Base-by-base conservation (phyloP, 768 basidiomycete species). In the Punctularia strigosozonata region DNA sequence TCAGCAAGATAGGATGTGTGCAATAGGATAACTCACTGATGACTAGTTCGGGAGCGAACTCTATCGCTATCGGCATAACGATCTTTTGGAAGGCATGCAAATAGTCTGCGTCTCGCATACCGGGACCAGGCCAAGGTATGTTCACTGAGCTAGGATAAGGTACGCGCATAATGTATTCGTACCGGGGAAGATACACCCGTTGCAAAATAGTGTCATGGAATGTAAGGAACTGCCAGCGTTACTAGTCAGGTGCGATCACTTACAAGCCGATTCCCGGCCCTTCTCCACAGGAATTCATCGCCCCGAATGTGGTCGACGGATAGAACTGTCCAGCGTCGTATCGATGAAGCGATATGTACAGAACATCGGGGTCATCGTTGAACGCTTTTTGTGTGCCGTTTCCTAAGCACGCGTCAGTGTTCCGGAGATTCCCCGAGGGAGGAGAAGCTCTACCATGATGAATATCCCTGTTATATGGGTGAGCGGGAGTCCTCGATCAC, bases 311-410 rank as follows among this genome's bases (percentile, higher is more conserved):
- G 15, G 90, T 89, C 47, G 83, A 83, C 2, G 95, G 95, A 57
- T 99, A 99, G 56, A 91, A 98, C 6, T 63, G 62, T 2, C 94
- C 95, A 38, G 78, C 75, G 49, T 97, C 92, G 53, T 94, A 95
- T 24, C 91, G 82, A 62, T 99, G 95, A 25, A 99, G 48, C 21
- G 95, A 99, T 8, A 99, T 78, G 59, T 95, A 99, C 12, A 98
- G 65, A 22, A 98, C 84, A 30, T 74, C 75, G 0, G 87, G 82
- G 52, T 98, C 92, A 46, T 94, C 85, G 50, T 90, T 81, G 59
- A 98, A 98, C 1, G 92, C 90, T 43, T 85, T 74, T 53, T 99
- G 95, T 0, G 95, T 99, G 12, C 95, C 95, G 53, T 99, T 99
- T 1, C 95, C 91, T 92, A 42, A 12, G 14, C 10, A 34, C 8